Evolutionary conservation across 345 rosid genomes (phyloP), one percentile per base, ranked within the genome.

Genomic region (Euphorbia lathyris): DNA sequence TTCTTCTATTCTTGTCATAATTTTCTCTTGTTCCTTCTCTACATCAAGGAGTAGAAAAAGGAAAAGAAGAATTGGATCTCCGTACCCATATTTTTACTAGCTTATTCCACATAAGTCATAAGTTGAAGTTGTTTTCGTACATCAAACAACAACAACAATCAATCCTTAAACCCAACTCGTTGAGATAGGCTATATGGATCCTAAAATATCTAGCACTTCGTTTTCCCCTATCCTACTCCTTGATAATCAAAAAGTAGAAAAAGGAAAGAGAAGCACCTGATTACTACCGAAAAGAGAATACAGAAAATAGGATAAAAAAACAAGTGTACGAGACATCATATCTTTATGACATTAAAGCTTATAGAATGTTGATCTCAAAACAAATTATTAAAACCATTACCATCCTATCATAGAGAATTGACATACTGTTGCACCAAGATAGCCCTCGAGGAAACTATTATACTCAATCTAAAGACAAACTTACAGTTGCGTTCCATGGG

Each of bases 401-500:
- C 32, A 26, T 30, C 40, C 19, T 5, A 22, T n/a, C 22, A 29
- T 40, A 14, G 32, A 29, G 32, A 32, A 56, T 4, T 16, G n/a
- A 58, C 56, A n/a, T 51, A 51, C 56, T 20, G 9, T 51, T 5
- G 23, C 56, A 51, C 56, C 56, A 51, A 19, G 22, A 51, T n/a
- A 0, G 9, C 56, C 56, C 9, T 19, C 22, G 19, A 30, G 20
- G n/a, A 30, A 66, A 50, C 1, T 11, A 27, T 12, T 17, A 45
- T 26, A 27, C 40, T 22, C 58, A 43, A 66, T 66, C 7, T 5
- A 19, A 40, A 20, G n/a, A 66, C 17, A 34, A 52, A 56, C 78
- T 47, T 69, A 75, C 78, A 75, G 69, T 69, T 75, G 78, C 27
- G 74, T 56, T 7, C 78, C 74, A 25, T 75, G 78, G 56, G 69